Base-by-base conservation (phyloP, 2,329 filamentous ascomycete genomes). In the Verticillium nonalfalfae region DNA sequence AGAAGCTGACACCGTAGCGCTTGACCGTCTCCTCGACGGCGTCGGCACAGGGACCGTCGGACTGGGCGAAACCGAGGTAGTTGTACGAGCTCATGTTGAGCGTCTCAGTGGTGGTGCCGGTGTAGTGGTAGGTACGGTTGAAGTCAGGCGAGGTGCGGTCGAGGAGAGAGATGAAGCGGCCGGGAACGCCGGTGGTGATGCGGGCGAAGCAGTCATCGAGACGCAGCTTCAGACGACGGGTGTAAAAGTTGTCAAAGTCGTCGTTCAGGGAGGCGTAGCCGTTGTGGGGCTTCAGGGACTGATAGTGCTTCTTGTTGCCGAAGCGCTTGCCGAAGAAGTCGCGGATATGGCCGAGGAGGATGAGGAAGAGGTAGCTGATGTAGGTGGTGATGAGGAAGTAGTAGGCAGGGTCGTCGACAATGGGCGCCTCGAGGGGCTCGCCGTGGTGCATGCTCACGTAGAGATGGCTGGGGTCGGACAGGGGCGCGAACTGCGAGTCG, bases 41-140 rank as follows among this genome's bases (percentile, higher is more conserved):
- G 74, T 98, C 94, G 56, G 95, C 95, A 72, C 95, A 99, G 50
- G 95, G 94, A 11, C 95, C 95, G 67, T 98, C 93, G 0, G 95
- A 97, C 75, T 99, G 95, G 59, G 95, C 95, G 70, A 99, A 99
- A 54, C 95, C 95, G 31, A 99, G 90, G 73, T 99, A 99, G 77
- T 99, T 99, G 84, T 99, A 99, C 1, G 95, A 99, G 79, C 94
- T 97, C 89, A 99, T 90, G 78, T 99, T 99, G 69, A 99, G 81
- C 0, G 95, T 98, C 76, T 99, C 92, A 1, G 94, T 98, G 62
- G 86, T 89, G 57, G 92, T 96, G 62, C 95, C 95, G 1, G 91
- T 93, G 75, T 93, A 88, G 73, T 90, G 86, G 80, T 97, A 99
- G 62, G 90, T 89, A 70, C 89, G 84, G 78, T 99, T 99, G 81